These are phyloP conservation scores for Kluyveromyces wickerhamii DNA, from an alignment of 805 yeast genomes.

Conservation along the genomic window DNA sequence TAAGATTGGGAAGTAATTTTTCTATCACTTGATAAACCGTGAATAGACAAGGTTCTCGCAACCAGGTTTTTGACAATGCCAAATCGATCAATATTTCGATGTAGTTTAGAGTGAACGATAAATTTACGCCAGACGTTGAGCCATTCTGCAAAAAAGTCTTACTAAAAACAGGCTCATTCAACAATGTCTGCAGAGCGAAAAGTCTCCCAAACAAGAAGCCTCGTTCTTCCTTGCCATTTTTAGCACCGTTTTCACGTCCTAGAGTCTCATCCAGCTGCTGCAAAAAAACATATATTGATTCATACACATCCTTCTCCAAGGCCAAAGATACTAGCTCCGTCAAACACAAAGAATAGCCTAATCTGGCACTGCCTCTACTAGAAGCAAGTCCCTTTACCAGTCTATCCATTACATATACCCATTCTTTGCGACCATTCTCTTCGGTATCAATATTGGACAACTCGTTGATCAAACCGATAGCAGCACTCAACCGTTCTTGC, in stretches of 20 bases:
- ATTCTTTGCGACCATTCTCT: slow-evolving; percentile 43
- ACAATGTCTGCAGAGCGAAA: slow-evolving; percentile 73
- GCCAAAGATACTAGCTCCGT: slow-evolving; percentile 51
- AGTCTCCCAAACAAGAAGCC: slow-evolving; percentile 72
- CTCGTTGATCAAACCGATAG: slow-evolving; percentile 55
- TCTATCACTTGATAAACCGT: slow-evolving; percentile 54
- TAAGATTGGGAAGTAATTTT: slow-evolving; percentile 19
- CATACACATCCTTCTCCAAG: slow-evolving; percentile 9
- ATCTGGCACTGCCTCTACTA: slow-evolving; percentile 71
- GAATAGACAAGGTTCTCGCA: slow-evolving; percentile 71
- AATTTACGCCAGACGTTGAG: slow-evolving; percentile 8
- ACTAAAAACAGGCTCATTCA: slow-evolving; percentile 42
- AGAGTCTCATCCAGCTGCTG: slow-evolving; percentile 23
- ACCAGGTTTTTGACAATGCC: slow-evolving; percentile 68
- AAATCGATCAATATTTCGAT: slow-evolving; percentile 45
- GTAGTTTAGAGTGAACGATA: slow-evolving; percentile 34
- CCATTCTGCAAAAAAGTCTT: slow-evolving; percentile 23
- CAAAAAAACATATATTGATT: slow-evolving; percentile 17
- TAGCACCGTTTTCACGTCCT: slow-evolving; percentile 33
- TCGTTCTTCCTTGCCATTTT: slow-evolving; percentile 77
- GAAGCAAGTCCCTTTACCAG: slow-evolving; percentile 76
- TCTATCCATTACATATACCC: slow-evolving; percentile 75
- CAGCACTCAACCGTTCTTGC: slow-evolving; percentile 64
- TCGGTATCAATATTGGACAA: slow-evolving; percentile 33
- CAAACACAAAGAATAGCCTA: slow-evolving; percentile 84